Percentiles rank a stretch among this genome's conserved stretches.
phyloP scores from a whole-genome alignment of 495 filamentous ascomycete genomes.

The Aspergillus funiculosus region DNA sequence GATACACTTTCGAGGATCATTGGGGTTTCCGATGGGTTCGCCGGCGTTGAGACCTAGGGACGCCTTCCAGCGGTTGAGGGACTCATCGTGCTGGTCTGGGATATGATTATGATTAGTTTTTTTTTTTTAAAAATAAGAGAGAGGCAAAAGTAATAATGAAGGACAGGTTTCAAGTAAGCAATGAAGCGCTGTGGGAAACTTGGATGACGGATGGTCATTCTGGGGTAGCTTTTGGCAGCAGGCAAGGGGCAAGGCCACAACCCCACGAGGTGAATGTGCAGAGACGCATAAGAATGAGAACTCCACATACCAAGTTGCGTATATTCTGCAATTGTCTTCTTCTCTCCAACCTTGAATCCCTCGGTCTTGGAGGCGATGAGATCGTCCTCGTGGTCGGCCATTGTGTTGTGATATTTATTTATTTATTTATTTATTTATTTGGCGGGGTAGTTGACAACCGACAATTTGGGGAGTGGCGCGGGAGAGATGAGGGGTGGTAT shows the following conservation, averaged over 20 bases:
- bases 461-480: too few species aligned
- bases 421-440: conserved; percentile 11
- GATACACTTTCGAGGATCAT: conserved; percentile 75
- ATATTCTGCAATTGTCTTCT: conserved; percentile 94
- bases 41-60: conserved; percentile 77
- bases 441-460: conserved; percentile 19
- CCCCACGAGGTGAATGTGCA: conserved; percentile 3
- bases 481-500: too few species aligned
- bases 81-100: conserved; percentile 70
- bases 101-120: conserved; percentile 9
- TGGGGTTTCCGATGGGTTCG: conserved; percentile 60
- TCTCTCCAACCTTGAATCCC: conserved; percentile 97
- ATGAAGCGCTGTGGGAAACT: background rate
- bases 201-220: background rate
- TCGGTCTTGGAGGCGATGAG: conserved; percentile 78
- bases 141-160: too few species aligned
- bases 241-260: background rate
- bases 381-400: conserved; percentile 79
- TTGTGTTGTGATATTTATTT: conserved; percentile 36
- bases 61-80: conserved; percentile 93
- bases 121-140: too few species aligned
- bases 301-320: conserved; percentile 72
- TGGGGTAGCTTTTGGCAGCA: background rate
- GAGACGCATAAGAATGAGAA: background rate
- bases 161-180: too few species aligned